Evolutionary conservation across 768 basidiomycete genomes (phyloP).

Genomic region (Lyophyllum shimeji): DNA sequence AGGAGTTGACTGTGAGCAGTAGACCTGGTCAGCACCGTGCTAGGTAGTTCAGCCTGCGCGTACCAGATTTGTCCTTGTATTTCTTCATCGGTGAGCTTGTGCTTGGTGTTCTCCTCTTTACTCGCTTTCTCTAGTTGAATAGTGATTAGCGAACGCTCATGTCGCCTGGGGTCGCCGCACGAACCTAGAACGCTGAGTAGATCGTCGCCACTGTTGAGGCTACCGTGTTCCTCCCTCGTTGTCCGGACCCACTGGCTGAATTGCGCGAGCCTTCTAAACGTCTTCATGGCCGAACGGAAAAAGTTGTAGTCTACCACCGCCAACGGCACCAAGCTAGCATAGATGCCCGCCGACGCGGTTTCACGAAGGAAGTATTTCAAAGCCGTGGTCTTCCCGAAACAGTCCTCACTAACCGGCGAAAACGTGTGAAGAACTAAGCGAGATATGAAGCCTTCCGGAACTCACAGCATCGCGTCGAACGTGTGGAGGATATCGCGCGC

Average conservation of each 20-base stretch:
- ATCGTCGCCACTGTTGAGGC: constrained; percentile 1
- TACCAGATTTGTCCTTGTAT: constrained; percentile 6
- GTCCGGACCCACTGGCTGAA: constrained; percentile 3
- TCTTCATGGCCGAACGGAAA: constrained; percentile 4
- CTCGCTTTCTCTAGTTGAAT: constrained; percentile 1
- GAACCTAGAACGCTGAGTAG: constrained; percentile 3
- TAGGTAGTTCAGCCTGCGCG: neutral
- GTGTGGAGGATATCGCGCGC: constrained; percentile 3
- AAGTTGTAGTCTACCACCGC: constrained; percentile 5
- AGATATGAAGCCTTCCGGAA: neutral
- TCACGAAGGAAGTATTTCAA: constrained; percentile 1
- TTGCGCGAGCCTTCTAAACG: constrained; percentile 1
- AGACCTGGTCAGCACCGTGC: neutral
- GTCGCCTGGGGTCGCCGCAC: neutral
- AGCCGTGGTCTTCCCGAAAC: neutral
- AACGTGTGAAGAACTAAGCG: neutral
- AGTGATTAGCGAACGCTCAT: neutral
- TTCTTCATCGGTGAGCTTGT: constrained; percentile 4
- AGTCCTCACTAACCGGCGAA: neutral
- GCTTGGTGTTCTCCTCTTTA: neutral
- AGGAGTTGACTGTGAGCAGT: neutral
- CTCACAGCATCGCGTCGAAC: constrained; percentile 7
- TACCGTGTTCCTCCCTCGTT: constrained; percentile 1
- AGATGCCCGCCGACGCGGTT: constrained; percentile 1
- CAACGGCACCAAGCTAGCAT: constrained; percentile 1